These are phyloP conservation scores for Russula brevipes DNA, from an alignment of 768 basidiomycete genomes.

Conservation along the genomic window DNA sequence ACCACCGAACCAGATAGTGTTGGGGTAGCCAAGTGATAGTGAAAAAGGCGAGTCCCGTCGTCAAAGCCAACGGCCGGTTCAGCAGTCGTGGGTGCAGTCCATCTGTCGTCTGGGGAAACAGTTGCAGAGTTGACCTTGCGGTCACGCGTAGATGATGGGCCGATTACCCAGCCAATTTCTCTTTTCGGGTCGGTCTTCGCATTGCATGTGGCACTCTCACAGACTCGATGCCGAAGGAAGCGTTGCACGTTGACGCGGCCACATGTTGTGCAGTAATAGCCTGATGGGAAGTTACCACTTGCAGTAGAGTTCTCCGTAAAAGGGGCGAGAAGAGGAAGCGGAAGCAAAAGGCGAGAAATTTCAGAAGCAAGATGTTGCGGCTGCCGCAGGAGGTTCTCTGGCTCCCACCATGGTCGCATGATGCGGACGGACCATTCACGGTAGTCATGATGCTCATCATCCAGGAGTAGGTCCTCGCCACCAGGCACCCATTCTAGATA, in stretches of 20 bases:
- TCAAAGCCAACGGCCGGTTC: slow-evolving; percentile 4
- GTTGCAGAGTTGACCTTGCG: slow-evolving; percentile 15
- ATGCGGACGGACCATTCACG: slow-evolving; percentile 4
- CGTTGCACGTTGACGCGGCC: slow-evolving; percentile 24
- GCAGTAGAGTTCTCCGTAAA: slow-evolving; percentile 20
- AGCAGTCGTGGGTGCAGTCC: slow-evolving; percentile 5
- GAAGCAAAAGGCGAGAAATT: slow-evolving; percentile 7
- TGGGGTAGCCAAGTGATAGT: not conserved
- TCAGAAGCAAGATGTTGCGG: not conserved
- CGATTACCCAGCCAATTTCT: slow-evolving; percentile 18
- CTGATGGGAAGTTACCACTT: slow-evolving; percentile 16
- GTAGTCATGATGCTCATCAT: slow-evolving; percentile 7
- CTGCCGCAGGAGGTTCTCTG: not conserved
- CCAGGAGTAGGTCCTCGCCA: slow-evolving; percentile 19
- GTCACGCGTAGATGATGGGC: slow-evolving; percentile 12
- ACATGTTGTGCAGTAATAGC: slow-evolving; percentile 19
- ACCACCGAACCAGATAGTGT: not conserved
- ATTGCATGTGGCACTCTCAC: slow-evolving; percentile 4
- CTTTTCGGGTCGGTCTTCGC: not conserved
- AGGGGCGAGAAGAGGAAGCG: slow-evolving; percentile 23
- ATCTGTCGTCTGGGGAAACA: slow-evolving; percentile 17
- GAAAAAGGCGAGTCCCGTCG: slow-evolving; percentile 11
- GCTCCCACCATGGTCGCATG: slow-evolving; percentile 24
- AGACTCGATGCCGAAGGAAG: slow-evolving; percentile 21
- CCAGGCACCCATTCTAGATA: slow-evolving; percentile 21